Evolutionary conservation across 495 filamentous ascomycete species (phyloP), one percentile per base, ranked within the genome.

Genomic region (Trichoderma gamsii): DNA sequence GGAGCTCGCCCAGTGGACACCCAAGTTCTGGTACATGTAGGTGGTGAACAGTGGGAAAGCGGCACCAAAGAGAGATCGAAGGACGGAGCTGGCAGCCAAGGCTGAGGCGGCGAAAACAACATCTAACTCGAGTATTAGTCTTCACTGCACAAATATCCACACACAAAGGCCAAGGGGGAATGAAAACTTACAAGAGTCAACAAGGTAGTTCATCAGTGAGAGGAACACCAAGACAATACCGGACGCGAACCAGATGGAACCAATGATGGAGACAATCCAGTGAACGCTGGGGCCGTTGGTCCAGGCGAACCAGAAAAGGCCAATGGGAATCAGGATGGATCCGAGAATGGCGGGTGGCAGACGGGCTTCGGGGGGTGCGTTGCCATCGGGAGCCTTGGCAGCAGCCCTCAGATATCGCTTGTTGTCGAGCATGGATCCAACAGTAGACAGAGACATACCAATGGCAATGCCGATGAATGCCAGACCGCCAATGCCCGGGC

Each of bases 21-120:
- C 91, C 1, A 96, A 84, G 73, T 87, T 81, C 7, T 80, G 43
- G 75, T 91, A 95, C 89, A 95, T 90, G 68, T 89, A 71, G 0
- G 83, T 85, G 4, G 91, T 94, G 81, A 96, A 95, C 0, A 96
- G 81, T 2, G 92, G 92, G 80, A 96, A 95, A 0, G 85, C 89
- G n/a, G 90, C 89, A 72, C 92, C 92, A 74, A 94, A 92, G 21
- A 81, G 70, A 1, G 79, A 82, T 29, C 83, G 78, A 51, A 94
- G 77, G 4, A 93, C 86, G 18, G 88, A 83, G 77, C 91, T 93
- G 43, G 90, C 90, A 1, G 92, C 92, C 18, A 96, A 79, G 1
- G 91, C 91, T 0, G 88, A 90, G 2, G 92, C 91, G 7, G 91
- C 91, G 71, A 89, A 95, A 68, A 93, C 89, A 61, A 87, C 90